Evolutionary conservation across 495 filamentous ascomycete genomes (phyloP).

Genomic region (Aspergillus panamensis): DNA sequence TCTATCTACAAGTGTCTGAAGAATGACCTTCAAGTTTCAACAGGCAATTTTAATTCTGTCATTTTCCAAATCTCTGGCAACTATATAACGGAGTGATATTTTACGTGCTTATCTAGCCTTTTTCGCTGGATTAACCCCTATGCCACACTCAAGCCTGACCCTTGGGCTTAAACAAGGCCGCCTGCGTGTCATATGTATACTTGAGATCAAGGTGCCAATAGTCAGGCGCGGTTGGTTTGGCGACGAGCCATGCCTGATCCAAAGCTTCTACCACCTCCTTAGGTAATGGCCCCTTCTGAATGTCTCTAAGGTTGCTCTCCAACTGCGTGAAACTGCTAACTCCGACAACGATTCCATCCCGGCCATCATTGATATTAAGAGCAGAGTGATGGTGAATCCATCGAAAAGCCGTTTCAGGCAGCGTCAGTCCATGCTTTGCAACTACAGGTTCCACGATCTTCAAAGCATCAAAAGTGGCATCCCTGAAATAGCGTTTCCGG

Average conservation of each 20-base stretch:
- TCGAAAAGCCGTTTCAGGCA: constrained; percentile 79
- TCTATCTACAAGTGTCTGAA: neutral
- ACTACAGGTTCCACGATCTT: constrained; percentile 68
- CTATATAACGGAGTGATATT: no score
- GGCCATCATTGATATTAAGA: constrained; percentile 66
- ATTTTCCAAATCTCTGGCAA: neutral
- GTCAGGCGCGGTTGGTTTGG: constrained; percentile 61
- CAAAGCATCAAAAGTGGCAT: constrained; percentile 73
- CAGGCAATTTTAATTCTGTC: no score
- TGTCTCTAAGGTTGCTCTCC: constrained; percentile 65
- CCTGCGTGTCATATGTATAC: constrained; percentile 70
- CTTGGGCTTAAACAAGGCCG: constrained; percentile 56
- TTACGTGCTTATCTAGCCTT: no score
- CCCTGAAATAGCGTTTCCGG: constrained; percentile 76
- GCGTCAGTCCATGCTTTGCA: constrained; percentile 68
- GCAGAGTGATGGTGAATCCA: constrained; percentile 79
- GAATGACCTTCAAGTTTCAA: neutral
- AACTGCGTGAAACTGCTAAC: constrained; percentile 72
- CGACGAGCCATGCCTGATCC: constrained; percentile 67
- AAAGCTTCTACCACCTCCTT: constrained; percentile 76
- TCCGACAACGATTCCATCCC: constrained; percentile 79
- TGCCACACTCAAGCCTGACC: constrained; percentile 8
- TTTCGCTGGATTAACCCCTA: no score
- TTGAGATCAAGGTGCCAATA: constrained; percentile 78
- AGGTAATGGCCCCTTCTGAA: constrained; percentile 86